phyloP scores from a whole-genome alignment of 306 rosid genomes.

The Potentilla sterilis region DNA sequence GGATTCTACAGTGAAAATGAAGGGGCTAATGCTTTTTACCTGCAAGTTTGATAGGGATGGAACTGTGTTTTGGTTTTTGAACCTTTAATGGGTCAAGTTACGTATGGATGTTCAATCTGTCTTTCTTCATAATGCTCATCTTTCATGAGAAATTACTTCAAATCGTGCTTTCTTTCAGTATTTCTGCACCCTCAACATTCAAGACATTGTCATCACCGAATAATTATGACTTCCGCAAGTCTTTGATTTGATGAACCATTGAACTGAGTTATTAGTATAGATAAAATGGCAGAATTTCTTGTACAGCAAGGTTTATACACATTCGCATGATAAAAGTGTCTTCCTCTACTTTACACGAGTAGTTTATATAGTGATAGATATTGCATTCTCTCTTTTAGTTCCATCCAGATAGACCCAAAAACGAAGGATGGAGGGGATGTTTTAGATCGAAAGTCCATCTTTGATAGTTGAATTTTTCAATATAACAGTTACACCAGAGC shows the following conservation, averaged over 20 bases:
- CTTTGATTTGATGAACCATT: neutral
- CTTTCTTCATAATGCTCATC: too few relatives aligned
- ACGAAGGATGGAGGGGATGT: slow-evolving; percentile 10
- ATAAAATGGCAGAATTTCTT: slow-evolving; percentile 3
- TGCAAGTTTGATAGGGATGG: neutral
- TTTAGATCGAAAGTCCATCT: slow-evolving; percentile 62
- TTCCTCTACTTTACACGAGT: slow-evolving; percentile 14
- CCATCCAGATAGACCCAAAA: slow-evolving; percentile 32
- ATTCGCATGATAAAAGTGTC: slow-evolving; percentile 5
- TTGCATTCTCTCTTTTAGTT: slow-evolving; percentile 16
- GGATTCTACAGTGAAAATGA: neutral
- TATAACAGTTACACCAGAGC: slow-evolving; percentile 72
- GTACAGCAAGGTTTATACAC: slow-evolving; percentile 9
- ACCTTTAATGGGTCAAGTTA: too few relatives aligned
- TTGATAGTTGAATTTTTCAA: slow-evolving; percentile 61
- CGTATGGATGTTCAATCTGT: too few relatives aligned
- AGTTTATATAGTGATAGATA: neutral
- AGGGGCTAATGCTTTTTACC: neutral
- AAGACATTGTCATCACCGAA: neutral
- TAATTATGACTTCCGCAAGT: neutral
- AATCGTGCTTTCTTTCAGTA: neutral
- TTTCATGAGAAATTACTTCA: neutral
- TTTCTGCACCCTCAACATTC: neutral
- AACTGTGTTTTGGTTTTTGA: neutral
- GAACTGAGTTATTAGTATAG: neutral